Conservation (phyloP, 1,284 basidiomycete genomes). For the Cutaneotrichosporon sp. region DNA sequence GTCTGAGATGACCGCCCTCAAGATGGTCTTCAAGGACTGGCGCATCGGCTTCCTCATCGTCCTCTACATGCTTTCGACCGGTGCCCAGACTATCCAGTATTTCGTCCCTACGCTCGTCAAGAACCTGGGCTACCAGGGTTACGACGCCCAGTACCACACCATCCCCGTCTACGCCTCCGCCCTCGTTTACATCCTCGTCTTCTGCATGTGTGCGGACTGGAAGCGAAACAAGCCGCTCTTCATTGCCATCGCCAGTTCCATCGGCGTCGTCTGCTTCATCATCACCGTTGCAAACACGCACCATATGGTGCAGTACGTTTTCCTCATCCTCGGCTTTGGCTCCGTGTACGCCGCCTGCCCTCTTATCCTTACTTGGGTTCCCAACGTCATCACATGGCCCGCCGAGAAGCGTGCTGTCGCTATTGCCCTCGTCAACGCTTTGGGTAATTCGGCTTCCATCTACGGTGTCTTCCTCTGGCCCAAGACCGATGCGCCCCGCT, state of each 20-base stretch:
- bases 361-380: slow-evolving; percentile 48
- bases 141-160: slow-evolving; percentile 51
- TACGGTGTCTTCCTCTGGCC: slow-evolving; percentile 54
- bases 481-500: slow-evolving; percentile 45
- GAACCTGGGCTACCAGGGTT: slow-evolving; percentile 38
- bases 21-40: slow-evolving; percentile 40
- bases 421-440: slow-evolving; percentile 47
- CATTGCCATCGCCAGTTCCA: slow-evolving; percentile 35
- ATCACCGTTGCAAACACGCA: slow-evolving; percentile 43
- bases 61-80: slow-evolving; percentile 49
- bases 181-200: slow-evolving; percentile 45
- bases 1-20: slow-evolving; percentile 46
- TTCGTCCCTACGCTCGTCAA: slow-evolving; percentile 50
- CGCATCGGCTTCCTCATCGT: slow-evolving; percentile 44
- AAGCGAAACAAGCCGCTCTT: slow-evolving; percentile 47
- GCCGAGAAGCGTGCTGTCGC: slow-evolving; percentile 49
- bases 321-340: slow-evolving; percentile 52
- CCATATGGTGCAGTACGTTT: slow-evolving; percentile 48
- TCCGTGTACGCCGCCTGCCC: slow-evolving; percentile 51
- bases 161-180: slow-evolving; percentile 50
- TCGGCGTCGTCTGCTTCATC: slow-evolving; percentile 48
- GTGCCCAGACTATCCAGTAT: slow-evolving; percentile 52
- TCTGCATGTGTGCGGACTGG: slow-evolving; percentile 50
- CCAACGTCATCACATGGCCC: slow-evolving; percentile 43
- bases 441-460: slow-evolving; percentile 46